Evolutionary conservation across 192 early-diverging fungal species (phyloP), one percentile per base, ranked within the genome.

Genomic region (Coemansia sp.): DNA sequence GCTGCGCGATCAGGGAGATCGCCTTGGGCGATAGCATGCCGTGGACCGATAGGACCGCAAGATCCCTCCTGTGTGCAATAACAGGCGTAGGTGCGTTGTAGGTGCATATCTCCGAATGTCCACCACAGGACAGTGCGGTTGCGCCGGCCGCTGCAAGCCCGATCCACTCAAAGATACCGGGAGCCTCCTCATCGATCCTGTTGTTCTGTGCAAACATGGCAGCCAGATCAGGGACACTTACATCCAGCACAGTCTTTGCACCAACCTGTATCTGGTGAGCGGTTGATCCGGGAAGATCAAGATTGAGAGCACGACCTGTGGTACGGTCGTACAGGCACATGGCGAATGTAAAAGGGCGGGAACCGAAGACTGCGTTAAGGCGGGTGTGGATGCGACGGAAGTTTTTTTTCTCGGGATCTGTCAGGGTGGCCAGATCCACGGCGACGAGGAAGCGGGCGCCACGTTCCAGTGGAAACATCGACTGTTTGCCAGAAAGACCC

Each of bases 141-240:
- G 60, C 62, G 4, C 64, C 59, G 27, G 23, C 23, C 23, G 67
- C 29, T 27, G 67, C 67, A 36, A 74, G 31, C 6, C 76, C 76
- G 34, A 79, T 62, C 76, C 76, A 79, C 61, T 79, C 76, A 28
- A 74, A 74, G 1, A 70, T 3, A 5, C 64, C 76, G 23, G 65
- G 63, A 1, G 67, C 71, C 33, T 59, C 20, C 50, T 67, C 76
- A 36, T 71, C 76, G 74, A 6, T 34, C 33, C 3, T n/a, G n/a
- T n/a, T 13, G 17, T 31, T 14, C 38, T 41, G 38, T 41, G 38
- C 38, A 3, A 41, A 41, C 38, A 41, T 45, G 15, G 40, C 41
- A 8, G 30, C 30, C 15, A 62, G 14, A 10, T 45, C 37, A 2
- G 75, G 75, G 3, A 68, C 66, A 22, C 37, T 28, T 2, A 45